Evolutionary conservation across 2,329 filamentous ascomycete genomes (phyloP).

Genomic region (Stenocarpella maydis): DNA sequence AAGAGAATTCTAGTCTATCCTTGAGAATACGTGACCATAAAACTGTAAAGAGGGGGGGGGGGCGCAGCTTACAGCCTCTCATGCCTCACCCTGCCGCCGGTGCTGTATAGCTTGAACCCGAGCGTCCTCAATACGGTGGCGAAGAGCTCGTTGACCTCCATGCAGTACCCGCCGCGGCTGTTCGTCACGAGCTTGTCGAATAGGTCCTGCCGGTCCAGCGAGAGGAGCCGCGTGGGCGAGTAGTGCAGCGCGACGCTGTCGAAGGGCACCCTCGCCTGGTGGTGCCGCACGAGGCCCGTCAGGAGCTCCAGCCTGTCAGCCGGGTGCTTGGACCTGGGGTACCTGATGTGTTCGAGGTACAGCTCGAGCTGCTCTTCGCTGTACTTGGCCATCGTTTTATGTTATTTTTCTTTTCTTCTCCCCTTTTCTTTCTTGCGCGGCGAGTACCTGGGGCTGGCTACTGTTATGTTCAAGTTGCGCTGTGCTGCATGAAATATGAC

Average conservation of each 20-base stretch:
- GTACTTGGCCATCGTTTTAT: conserved; percentile 32
- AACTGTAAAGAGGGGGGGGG: too few relatives aligned
- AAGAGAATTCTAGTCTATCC: too few relatives aligned
- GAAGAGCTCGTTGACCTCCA: conserved; percentile 57
- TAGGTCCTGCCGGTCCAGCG: conserved; percentile 43
- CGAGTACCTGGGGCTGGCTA: too few relatives aligned
- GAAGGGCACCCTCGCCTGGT: conserved; percentile 61
- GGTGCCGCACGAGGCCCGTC: conserved; percentile 46
- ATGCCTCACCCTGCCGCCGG: conserved; percentile 53
- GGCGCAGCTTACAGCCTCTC: conserved; percentile 5
- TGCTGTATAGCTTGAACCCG: conserved; percentile 58
- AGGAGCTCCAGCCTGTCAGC: conserved; percentile 43
- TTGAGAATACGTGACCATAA: too few relatives aligned
- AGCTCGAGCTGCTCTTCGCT: conserved; percentile 42
- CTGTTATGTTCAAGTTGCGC: neutral
- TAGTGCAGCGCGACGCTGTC: conserved; percentile 64
- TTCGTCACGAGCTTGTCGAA: conserved; percentile 49
- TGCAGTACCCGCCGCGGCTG: conserved; percentile 61
- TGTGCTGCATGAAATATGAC: neutral
- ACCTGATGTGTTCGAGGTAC: conserved; percentile 44
- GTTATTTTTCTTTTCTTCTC: neutral
- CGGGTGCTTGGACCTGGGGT: conserved; percentile 38
- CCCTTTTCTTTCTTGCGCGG: too few relatives aligned
- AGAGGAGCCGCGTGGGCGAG: conserved; percentile 40
- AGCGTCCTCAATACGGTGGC: conserved; percentile 56